Percentiles rank a stretch among this genome's conserved stretches.
Evolutionary conservation across 1,284 basidiomycete species (phyloP).

Genomic region (Tylopilus sp.): DNA sequence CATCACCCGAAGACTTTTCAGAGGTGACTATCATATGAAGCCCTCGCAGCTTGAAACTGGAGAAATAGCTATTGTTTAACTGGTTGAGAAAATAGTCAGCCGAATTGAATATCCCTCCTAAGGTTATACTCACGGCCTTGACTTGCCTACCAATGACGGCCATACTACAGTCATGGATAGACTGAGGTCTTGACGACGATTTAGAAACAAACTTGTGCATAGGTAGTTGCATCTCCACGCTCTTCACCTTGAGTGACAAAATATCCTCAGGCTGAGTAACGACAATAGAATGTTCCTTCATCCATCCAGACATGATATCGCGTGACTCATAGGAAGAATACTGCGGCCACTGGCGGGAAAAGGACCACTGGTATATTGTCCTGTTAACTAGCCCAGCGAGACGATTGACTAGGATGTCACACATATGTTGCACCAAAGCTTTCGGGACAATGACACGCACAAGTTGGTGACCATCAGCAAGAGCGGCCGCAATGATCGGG

Average conservation of each 20-base stretch:
- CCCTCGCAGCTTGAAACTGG: not conserved
- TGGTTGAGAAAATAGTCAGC: too few relatives aligned
- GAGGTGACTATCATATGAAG: not conserved
- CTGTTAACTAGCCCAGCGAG: conserved; percentile 55
- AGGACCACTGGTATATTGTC: conserved; percentile 59
- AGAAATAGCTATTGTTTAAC: not conserved
- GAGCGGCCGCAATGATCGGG: conserved; percentile 52
- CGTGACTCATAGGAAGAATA: not conserved
- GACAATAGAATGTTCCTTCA: conserved; percentile 49
- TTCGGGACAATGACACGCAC: conserved; percentile 63
- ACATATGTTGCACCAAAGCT: conserved; percentile 55
- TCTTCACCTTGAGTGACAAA: conserved; percentile 46
- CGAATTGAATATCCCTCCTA: too few relatives aligned
- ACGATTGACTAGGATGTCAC: conserved; percentile 55
- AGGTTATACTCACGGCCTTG: not conserved
- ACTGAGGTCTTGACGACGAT: not conserved
- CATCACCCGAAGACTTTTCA: too few relatives aligned
- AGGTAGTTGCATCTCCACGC: conserved; percentile 25
- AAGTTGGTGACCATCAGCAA: conserved; percentile 56
- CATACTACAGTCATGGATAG: not conserved
- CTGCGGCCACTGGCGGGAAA: conserved; percentile 48
- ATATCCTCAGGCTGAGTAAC: conserved; percentile 62
- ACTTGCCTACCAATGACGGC: not conserved
- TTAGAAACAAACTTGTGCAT: not conserved
- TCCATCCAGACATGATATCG: conserved; percentile 49